Percentiles rank a stretch among this genome's conserved stretches.
Conservation (phyloP, 2,329 filamentous ascomycete genomes). For the Taxawa tesnikishii region DNA sequence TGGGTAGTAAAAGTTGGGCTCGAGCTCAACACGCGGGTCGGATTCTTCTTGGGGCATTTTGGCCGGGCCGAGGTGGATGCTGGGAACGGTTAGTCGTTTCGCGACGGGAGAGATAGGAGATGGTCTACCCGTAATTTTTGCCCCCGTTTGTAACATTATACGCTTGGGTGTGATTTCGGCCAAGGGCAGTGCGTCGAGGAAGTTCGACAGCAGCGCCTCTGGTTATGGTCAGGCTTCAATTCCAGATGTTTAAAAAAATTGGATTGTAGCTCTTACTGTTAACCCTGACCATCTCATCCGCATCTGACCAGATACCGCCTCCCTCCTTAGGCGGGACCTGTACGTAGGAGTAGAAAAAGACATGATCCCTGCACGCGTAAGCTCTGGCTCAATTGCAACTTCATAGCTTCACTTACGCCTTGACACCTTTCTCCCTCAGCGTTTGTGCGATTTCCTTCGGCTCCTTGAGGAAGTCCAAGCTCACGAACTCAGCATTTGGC, state of each 20-base stretch:
- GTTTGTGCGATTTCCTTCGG: constrained; percentile 18
- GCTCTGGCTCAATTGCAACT: too few species aligned
- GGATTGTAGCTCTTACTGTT: constrained; percentile 37
- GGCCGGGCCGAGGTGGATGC: constrained; percentile 32
- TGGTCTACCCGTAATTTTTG: constrained; percentile 41
- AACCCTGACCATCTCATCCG: constrained; percentile 36
- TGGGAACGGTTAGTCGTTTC: too few species aligned
- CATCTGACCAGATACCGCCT: constrained; percentile 35
- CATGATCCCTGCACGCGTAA: too few species aligned
- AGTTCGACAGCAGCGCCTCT: constrained; percentile 34
- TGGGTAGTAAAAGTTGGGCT: constrained; percentile 43
- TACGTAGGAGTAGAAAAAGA: constrained; percentile 45
- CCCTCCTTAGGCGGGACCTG: constrained; percentile 35
- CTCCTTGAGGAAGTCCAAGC: constrained; percentile 22
- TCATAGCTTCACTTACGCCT: too few species aligned
- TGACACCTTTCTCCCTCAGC: constrained; percentile 17
- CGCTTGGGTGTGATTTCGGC: constrained; percentile 31
- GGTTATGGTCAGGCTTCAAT: constrained; percentile 25
- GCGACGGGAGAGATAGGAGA: too few species aligned
- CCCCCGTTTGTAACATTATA: constrained; percentile 38
- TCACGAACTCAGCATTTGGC: constrained; percentile 1
- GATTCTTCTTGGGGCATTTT: constrained; percentile 33
- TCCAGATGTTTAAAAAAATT: too few species aligned
- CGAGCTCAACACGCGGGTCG: constrained; percentile 30
- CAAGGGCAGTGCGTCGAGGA: constrained; percentile 30